phyloP scores from a whole-genome alignment of 805 yeast genomes.

The Yarrowia divulgata region DNA sequence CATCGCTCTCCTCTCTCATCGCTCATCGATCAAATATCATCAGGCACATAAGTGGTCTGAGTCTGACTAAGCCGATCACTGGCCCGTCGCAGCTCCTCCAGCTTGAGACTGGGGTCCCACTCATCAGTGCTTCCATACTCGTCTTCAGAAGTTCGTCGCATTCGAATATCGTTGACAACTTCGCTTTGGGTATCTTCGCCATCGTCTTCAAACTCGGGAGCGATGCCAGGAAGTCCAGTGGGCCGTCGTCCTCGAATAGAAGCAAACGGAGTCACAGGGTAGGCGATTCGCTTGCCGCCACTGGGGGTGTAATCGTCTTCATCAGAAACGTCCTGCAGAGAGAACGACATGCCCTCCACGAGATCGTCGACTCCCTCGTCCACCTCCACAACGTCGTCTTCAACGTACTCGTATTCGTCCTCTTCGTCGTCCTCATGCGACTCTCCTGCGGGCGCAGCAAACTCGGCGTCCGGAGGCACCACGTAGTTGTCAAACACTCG shows the following conservation, averaged over 20 bases:
- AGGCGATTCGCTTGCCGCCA: constrained; percentile 3
- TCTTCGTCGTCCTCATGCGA: background rate
- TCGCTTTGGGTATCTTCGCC: constrained; percentile 8
- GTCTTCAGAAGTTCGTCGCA: constrained; percentile 21
- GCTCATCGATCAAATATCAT: constrained; percentile 5
- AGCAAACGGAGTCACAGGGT: constrained; percentile 34
- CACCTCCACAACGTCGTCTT: constrained; percentile 26
- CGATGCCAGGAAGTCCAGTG: constrained; percentile 13
- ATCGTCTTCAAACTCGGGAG: constrained; percentile 23
- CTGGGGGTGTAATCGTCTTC: background rate
- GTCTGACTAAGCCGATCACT: constrained; percentile 8
- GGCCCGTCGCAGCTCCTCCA: constrained; percentile 26
- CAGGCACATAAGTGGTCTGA: constrained; percentile 1
- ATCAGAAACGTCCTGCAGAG: constrained; percentile 14
- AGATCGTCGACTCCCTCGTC: constrained; percentile 7
- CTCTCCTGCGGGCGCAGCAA: background rate
- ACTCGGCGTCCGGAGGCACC: constrained; percentile 5
- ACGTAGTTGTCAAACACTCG: constrained; percentile 37
- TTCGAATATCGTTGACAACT: constrained; percentile 18
- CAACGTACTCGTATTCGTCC: constrained; percentile 17
- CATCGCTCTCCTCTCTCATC: background rate
- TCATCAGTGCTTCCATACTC: constrained; percentile 21
- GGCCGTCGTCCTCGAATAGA: constrained; percentile 27
- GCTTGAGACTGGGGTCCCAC: constrained; percentile 23
- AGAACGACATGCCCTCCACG: constrained; percentile 17